Base-by-base conservation (phyloP, 208 protist species). In the Trypanosoma vivax region DNA sequence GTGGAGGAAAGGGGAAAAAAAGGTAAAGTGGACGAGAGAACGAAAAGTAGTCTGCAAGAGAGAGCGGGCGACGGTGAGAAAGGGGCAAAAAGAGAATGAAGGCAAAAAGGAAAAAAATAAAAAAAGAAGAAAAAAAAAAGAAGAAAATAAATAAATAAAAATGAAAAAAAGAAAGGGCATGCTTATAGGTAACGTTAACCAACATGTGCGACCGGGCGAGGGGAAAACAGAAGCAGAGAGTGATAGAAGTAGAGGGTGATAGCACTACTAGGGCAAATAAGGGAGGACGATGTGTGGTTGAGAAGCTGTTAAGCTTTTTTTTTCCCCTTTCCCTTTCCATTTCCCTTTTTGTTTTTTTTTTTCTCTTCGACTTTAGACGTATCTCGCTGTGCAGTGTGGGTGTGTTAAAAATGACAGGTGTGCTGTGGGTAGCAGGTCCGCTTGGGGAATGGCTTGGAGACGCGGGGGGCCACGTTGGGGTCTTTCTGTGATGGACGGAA, bases 281-380 rank as follows among this genome's bases (percentile, higher is more conserved):
- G 9, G 9, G 9, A 7, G 4, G 3, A 23, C 11, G 47, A 21
- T 49, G 25, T 24, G 24, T 1, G 24, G 19, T 29, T 18, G 21
- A 33, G 10, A 16, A 6, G 14, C 2, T 25, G 19, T 49, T 25
- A 49, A 33, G 38, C 45, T 52, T 45, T 54, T 67, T 46, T 14
- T 50, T 51, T 5, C 29, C 49, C 35, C 21, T 30, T 48, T 45
- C 39, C 49, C 54, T 50, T 39, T 50, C 24, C 11, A 35, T 39
- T 34, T 46, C 35, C 31, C 46, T 48, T 55, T 50, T 49, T 16
- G 46, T 45, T 55, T 58, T 27, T 30, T 60, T 50, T 76, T 29
- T 48, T 64, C 11, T 52, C 7, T 33, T 39, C 58, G 42, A 24
- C 31, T 50, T 65, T 24, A 21, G 30, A 31, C 18, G 18, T 18